These are phyloP conservation scores for Epicoccum sorghinum DNA, from an alignment of 2,329 filamentous ascomycete genomes.

Conservation along the genomic window DNA sequence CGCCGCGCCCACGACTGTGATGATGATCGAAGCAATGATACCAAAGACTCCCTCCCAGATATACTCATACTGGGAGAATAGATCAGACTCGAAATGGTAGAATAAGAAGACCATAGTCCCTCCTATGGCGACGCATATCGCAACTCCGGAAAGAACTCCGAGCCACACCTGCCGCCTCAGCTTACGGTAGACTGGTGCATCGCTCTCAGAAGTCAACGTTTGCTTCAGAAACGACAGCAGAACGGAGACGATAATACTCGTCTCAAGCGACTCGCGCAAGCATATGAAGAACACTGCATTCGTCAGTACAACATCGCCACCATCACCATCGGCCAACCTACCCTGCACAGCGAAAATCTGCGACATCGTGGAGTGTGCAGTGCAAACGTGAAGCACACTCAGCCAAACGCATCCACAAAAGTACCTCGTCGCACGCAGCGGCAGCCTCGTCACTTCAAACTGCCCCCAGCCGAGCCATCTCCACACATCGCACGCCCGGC, in stretches of 20 bases:
- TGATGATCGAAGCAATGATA: constrained; percentile 77
- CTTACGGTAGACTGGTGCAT: constrained; percentile 67
- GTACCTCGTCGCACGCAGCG: not conserved
- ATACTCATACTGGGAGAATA: constrained; percentile 72
- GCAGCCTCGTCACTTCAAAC: not conserved
- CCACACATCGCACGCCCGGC: not conserved
- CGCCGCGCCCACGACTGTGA: constrained; percentile 77
- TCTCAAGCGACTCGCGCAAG: constrained; percentile 83
- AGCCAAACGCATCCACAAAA: not conserved
- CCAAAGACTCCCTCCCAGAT: constrained; percentile 81
- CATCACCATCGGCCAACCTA: not conserved
- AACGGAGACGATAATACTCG: constrained; percentile 81
- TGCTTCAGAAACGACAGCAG: constrained; percentile 83
- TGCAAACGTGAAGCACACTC: not conserved
- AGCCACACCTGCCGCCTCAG: constrained; percentile 55
- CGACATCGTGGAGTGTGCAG: not conserved
- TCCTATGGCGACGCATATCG: constrained; percentile 68
- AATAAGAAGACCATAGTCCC: constrained; percentile 71
- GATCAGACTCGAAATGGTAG: constrained; percentile 69
- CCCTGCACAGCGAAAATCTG: constrained; percentile 13
- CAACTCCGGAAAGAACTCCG: constrained; percentile 57
- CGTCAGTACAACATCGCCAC: not conserved
- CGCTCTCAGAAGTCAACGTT: constrained; percentile 68
- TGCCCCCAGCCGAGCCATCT: not conserved
- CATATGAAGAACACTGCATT: constrained; percentile 78